These are phyloP conservation scores for Coffea humblotiana DNA, from an alignment of 305 asterid genomes.

Conservation along the genomic window DNA sequence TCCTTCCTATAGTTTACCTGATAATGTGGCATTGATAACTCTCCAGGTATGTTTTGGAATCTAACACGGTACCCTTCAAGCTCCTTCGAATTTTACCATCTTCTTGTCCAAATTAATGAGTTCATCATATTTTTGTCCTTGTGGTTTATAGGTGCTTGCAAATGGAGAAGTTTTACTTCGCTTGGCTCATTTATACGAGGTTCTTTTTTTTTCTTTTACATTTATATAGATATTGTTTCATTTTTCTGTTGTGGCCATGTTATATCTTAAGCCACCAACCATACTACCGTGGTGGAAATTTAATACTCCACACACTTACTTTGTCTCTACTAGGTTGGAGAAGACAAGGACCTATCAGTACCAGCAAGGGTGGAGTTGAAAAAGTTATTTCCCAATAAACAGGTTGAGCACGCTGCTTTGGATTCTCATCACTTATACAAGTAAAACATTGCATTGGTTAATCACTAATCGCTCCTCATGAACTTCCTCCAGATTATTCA, in stretches of 20 bases:
- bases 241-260: not conserved
- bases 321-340: slow-evolving; percentile 61
- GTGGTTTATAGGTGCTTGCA: slow-evolving; percentile 70
- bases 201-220: slow-evolving; percentile 24
- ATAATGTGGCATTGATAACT: slow-evolving; percentile 81
- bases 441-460: not conserved
- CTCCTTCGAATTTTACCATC: not conserved
- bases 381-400: slow-evolving; percentile 59
- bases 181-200: slow-evolving; percentile 96
- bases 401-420: slow-evolving; percentile 37
- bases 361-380: slow-evolving; percentile 70
- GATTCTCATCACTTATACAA: not conserved
- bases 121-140: not conserved
- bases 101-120: not conserved
- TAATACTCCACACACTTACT: not conserved
- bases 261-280: not conserved
- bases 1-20: slow-evolving; percentile 82
- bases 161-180: slow-evolving; percentile 73
- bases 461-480: not conserved
- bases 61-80: not conserved
- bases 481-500: slow-evolving; percentile 47
- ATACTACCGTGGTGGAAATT: too few relatives aligned
- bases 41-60: slow-evolving; percentile 63
- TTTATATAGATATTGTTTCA: too few relatives aligned
- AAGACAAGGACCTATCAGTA: slow-evolving; percentile 78